phyloP scores from a whole-genome alignment of 805 yeast genomes.

The Metschnikowia anglica region DNA sequence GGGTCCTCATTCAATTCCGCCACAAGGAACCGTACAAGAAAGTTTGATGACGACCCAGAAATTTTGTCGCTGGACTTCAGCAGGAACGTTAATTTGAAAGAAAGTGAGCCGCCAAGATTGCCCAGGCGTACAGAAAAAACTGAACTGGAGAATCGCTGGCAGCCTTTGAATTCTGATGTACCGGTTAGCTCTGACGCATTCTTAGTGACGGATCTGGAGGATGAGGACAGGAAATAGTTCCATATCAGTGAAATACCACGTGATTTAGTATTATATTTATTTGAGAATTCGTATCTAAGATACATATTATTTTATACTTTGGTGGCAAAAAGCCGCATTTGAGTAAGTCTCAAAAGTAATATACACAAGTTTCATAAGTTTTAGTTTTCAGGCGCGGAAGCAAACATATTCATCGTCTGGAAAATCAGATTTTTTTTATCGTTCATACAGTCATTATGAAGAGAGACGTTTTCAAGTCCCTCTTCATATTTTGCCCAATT shows the following conservation, averaged over 20 bases:
- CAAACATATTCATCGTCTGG: constrained; percentile 18
- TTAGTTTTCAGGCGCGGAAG: constrained; percentile 11
- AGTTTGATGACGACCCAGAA: constrained; percentile 55
- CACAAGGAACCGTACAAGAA: constrained; percentile 26
- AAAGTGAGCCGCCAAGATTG: constrained; percentile 26
- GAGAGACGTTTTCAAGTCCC: constrained; percentile 26
- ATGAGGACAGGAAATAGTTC: constrained; percentile 29
- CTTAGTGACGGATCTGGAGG: constrained; percentile 45
- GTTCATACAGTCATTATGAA: constrained; percentile 19
- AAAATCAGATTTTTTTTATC: constrained; percentile 17
- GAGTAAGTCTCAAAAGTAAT: constrained; percentile 1
- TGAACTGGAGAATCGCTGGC: constrained; percentile 33
- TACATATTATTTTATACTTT: constrained; percentile 3
- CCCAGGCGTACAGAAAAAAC: constrained; percentile 20
- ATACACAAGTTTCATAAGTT: constrained; percentile 15
- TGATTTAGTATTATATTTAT: neutral
- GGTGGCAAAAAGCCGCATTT: neutral
- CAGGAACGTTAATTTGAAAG: constrained; percentile 42
- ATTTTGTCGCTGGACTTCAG: constrained; percentile 52
- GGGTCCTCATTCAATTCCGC: constrained; percentile 38
- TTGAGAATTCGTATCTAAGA: neutral
- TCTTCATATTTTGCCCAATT: constrained; percentile 41
- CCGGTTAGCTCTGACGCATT: constrained; percentile 45
- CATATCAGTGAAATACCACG: neutral
- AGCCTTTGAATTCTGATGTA: constrained; percentile 37